Base-by-base conservation (phyloP, 2,329 filamentous ascomycete species). In the Paraphoma chrysanthemicola region DNA sequence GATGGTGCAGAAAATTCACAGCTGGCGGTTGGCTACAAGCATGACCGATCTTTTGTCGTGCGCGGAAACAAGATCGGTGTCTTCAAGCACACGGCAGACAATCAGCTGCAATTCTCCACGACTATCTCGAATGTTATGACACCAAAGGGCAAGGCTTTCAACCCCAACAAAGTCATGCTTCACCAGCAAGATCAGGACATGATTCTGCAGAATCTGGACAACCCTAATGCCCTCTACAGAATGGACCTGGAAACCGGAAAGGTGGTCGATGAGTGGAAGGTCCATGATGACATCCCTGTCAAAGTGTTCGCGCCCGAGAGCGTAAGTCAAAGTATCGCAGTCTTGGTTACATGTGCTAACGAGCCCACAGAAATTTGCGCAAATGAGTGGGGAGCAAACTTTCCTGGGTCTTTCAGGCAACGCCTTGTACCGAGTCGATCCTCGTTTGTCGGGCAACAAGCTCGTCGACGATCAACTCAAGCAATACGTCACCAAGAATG, bases 241-340 rank as follows among this genome's bases (percentile, higher is more conserved):
- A 98, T 99, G 95, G 95, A 99, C 79, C 84, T 99, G 44, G 94
- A 99, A 77, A 96, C 96, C 67, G 95, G 95, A 65, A 98, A 97
- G 80, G 91, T 99, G 36, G 93, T 98, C 1, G 95, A 99, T 71
- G 95, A 99, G 78, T 99, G 95, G 95, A 97, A 97, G 68, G 86
- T 99, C 12, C 94, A 99, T 72, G 94, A 99, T 60, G 92, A 98
- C 73, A 97, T 99, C 53, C 90, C 92, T 0, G 91, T 98, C 59
- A 88, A 91, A 52, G 95, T 89, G 9, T 98, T 98, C 77, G 92
- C 92, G 0, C 95, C 95, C 0, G 93, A 97, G 77, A 97, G 90
- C 57, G 85, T 86, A 78, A 76, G 82, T 76, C 8, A 3, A 33
- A 8, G 12, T 3, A 29, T 12, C 5, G 18, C 36, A 7, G 6